Evolutionary conservation across 1,139 yeast species (phyloP).

Genomic region (Yamadazyma buinensis): DNA sequence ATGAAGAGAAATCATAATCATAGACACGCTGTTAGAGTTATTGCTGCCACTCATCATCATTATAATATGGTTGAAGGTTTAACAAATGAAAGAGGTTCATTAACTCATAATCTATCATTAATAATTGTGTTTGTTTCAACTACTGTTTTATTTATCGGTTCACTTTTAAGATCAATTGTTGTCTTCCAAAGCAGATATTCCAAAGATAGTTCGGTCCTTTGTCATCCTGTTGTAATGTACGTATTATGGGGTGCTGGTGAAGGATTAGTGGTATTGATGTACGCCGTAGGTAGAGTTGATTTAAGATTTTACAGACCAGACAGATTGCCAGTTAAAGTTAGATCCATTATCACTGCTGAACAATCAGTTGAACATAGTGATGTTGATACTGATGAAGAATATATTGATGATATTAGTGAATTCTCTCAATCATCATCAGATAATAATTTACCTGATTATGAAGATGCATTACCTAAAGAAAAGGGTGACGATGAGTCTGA

Average conservation of each 20-base stretch:
- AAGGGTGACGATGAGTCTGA: constrained; percentile 16
- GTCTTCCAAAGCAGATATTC: constrained; percentile 39
- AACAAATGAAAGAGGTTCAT: constrained; percentile 40
- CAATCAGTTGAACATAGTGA: constrained; percentile 21
- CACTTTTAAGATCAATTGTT: constrained; percentile 56
- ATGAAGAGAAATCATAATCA: constrained; percentile 46
- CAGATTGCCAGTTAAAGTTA: constrained; percentile 37
- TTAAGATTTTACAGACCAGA: constrained; percentile 80
- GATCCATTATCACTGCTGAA: constrained; percentile 42
- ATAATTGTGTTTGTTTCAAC: constrained; percentile 50
- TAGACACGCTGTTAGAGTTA: constrained; percentile 49
- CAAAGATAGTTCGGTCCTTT: constrained; percentile 19
- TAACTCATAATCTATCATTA: constrained; percentile 49
- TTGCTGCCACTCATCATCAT: constrained; percentile 46
- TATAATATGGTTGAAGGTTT: constrained; percentile 43
- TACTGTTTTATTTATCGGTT: constrained; percentile 49
- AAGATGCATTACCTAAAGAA: constrained; percentile 11
- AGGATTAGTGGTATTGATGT: constrained; percentile 49
- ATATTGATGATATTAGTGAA: constrained; percentile 14
- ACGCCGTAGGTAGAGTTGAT: constrained; percentile 63
- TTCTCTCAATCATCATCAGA: constrained; percentile 10
- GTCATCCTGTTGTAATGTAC: constrained; percentile 57
- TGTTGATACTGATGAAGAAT: constrained; percentile 11
- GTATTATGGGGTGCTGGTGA: constrained; percentile 63
- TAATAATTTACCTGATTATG: constrained; percentile 13